These are phyloP conservation scores for Pseudozyma tsukubaensis DNA, from an alignment of 1,284 basidiomycete species.

Conservation along the genomic window DNA sequence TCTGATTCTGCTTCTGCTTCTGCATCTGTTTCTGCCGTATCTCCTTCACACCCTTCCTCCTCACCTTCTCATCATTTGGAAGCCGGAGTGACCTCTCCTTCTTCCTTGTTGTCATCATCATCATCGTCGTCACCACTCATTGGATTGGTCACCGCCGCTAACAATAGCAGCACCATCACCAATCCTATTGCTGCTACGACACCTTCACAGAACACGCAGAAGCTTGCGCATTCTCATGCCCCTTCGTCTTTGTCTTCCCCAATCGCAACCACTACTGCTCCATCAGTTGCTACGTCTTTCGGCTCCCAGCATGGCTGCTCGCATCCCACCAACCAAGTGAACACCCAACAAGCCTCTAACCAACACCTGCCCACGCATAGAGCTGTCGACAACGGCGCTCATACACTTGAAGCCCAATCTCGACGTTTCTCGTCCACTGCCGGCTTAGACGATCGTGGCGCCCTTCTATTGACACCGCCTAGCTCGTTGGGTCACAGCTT, in stretches of 20 bases:
- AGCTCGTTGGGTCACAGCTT: slow-evolving; percentile 24
- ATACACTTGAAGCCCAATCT: slow-evolving; percentile 4
- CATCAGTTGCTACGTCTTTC: not conserved
- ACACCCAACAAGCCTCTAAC: not conserved
- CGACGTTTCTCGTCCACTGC: not conserved
- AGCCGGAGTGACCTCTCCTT: slow-evolving; percentile 5
- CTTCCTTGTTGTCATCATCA: slow-evolving; percentile 14
- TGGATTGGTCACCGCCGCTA: not conserved
- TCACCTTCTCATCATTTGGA: slow-evolving; percentile 5
- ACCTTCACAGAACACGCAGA: slow-evolving; percentile 23
- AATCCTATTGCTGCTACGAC: slow-evolving; percentile 21
- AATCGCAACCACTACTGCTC: not conserved
- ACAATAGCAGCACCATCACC: slow-evolving; percentile 5
- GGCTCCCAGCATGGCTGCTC: slow-evolving; percentile 13
- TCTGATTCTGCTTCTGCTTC: slow-evolving; percentile 1
- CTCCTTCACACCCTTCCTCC: not conserved
- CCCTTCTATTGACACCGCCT: slow-evolving; percentile 24
- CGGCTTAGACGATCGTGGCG: not conserved
- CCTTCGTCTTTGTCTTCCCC: not conserved
- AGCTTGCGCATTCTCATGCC: slow-evolving; percentile 8
- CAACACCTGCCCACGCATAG: not conserved
- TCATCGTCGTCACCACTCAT: slow-evolving; percentile 16
- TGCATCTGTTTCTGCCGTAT: not conserved
- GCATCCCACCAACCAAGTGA: slow-evolving; percentile 6
- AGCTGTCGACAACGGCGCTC: slow-evolving; percentile 2